Evolutionary conservation across 768 basidiomycete species (phyloP), one percentile per base, ranked within the genome.

Genomic region (Mycena leptocephala): DNA sequence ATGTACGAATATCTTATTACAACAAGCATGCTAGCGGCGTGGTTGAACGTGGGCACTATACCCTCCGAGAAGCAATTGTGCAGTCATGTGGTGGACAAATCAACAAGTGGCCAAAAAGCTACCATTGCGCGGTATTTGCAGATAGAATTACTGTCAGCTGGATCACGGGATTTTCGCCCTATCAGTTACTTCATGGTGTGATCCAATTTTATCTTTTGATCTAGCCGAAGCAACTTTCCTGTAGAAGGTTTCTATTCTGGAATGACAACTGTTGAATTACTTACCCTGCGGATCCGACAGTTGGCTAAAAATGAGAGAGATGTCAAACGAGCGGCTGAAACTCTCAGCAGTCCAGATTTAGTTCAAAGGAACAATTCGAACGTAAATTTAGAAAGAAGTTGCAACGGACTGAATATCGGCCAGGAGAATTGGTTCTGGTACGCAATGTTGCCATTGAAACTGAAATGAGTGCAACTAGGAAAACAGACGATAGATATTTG

Each of bases 181-280:
- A 69, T 46, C 76, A 74, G 26, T 53, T 80, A 48, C 65, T 78
- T 1, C 76, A 79, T 41, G 81, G 80, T 26, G 76, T 1, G 65
- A 83, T 10, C 82, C 82, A 20, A 26, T 83, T 3, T 76, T 81
- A 2, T 80, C 81, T 0, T 81, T 79, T 66, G 83, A 86, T 32
- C 39, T 86, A 0, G 70, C 73, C 14, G 81, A 85, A 72, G 78
- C 82, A 0, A 83, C 82, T 0, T 86, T 85, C 56, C 55, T 86
- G 66, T 83, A 1, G 66, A 80, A 11, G 80, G 78, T 2, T 76
- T 80, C 58, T n/a, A 75, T 0, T 14, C 14, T 2, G 53, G 56
- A 2, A 70, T 84, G 43, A 37, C 64, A 0, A 74, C 75, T 8
- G 22, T 39, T 1, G 81, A 84, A 0, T 74, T 84, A 1, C 61